Percentiles rank a stretch among this genome's conserved stretches.
phyloP scores from a whole-genome alignment of 306 rosid species.

The Trichosanthes cucumerina region DNA sequence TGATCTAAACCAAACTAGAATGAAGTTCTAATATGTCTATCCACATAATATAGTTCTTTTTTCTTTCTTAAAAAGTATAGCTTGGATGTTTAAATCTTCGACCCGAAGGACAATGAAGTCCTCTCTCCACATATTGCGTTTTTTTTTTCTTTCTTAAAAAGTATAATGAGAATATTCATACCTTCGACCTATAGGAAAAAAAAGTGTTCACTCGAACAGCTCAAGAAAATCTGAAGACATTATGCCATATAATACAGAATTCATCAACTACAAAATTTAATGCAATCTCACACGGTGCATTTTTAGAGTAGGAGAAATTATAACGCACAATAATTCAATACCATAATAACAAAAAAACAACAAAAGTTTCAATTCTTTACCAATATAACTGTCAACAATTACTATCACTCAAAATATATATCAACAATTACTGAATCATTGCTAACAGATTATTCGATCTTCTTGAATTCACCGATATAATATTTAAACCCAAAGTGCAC shows the following conservation, averaged over 20 bases:
- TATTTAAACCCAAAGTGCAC: neutral
- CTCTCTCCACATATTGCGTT: too few species aligned
- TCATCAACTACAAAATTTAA: neutral
- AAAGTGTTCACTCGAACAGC: neutral
- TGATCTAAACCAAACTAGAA: neutral
- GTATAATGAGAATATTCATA: too few species aligned
- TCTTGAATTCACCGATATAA: neutral
- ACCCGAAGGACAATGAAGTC: neutral
- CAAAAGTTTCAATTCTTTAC: neutral
- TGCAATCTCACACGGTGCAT: neutral
- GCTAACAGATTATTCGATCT: neutral
- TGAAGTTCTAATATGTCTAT: too few species aligned
- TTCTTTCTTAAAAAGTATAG: too few species aligned
- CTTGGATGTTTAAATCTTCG: too few species aligned
- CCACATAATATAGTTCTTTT: too few species aligned
- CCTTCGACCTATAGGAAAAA: neutral
- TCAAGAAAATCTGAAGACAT: neutral
- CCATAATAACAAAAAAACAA: neutral
- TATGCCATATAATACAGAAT: neutral
- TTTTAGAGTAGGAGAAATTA: neutral
- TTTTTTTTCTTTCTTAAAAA: too few species aligned
- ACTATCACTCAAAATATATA: neutral
- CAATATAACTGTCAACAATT: neutral
- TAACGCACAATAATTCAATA: neutral
- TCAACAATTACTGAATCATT: neutral